phyloP scores from a whole-genome alignment of 2,329 filamentous ascomycete genomes.

The Penicillium paneum region DNA sequence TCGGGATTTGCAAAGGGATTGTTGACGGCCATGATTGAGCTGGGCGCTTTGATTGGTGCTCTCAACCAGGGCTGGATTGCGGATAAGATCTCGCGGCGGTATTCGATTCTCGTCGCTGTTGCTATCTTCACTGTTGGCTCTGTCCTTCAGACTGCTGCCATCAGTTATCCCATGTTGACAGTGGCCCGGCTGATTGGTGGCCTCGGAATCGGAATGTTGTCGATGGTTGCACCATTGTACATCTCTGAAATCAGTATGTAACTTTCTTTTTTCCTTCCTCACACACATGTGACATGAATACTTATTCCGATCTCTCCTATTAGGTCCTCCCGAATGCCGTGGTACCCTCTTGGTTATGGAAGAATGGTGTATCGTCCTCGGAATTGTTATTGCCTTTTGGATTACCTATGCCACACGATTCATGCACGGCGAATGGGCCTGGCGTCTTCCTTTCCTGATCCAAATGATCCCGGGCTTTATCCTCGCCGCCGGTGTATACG shows the following conservation, averaged over 20 bases:
- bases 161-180: slow-evolving; percentile 51
- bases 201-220: slow-evolving; percentile 52
- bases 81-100: slow-evolving; percentile 53
- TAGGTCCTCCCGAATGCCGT: slow-evolving; percentile 47
- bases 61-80: slow-evolving; percentile 51
- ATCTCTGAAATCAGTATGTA: slow-evolving; percentile 49
- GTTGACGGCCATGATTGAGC: slow-evolving; percentile 55
- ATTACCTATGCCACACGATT: slow-evolving; percentile 45
- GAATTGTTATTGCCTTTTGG: slow-evolving; percentile 45
- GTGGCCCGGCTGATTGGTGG: slow-evolving; percentile 52
- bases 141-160: slow-evolving; percentile 50
- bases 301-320: background rate
- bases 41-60: slow-evolving; percentile 50
- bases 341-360: slow-evolving; percentile 46
- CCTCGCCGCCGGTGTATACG: slow-evolving; percentile 37
- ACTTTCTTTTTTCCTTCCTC: background rate
- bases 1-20: slow-evolving; percentile 45
- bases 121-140: slow-evolving; percentile 52
- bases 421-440: slow-evolving; percentile 47
- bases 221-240: slow-evolving; percentile 52
- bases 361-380: slow-evolving; percentile 42
- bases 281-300: background rate
- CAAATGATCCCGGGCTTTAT: slow-evolving; percentile 45
- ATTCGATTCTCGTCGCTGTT: slow-evolving; percentile 52
- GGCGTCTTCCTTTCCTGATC: slow-evolving; percentile 48